Base-by-base conservation (phyloP, 805 yeast genomes). In the Candida ulmi region DNA sequence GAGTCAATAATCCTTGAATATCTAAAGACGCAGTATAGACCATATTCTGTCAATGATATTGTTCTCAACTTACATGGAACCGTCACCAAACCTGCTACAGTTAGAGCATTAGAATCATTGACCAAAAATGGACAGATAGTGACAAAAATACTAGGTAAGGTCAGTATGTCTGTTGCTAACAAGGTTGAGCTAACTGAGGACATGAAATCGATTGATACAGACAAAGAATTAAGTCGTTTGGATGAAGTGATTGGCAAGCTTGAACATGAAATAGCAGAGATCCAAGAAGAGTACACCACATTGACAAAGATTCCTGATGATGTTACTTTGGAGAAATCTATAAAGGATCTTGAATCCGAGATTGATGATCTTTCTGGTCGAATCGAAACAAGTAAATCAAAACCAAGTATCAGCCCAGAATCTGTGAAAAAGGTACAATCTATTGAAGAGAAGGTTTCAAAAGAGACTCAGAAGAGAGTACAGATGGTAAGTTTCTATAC, bases 11-110 rank as follows among this genome's bases (percentile, higher is more conserved):
- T 71, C 19, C 48, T 56, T 30, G 47, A 58, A 4, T 74, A 74
- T 40, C 46, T 74, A 37, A 60, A 52, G 18, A 55, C 57, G 2
- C 75, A 72, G 44, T 70, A 68, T 44, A 56, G 74, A 17, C 79
- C 80, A 2, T 74, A 68, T 47, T 70, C 72, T 1, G 54, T 66
- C 8, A 64, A 67, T 35, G 80, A 74, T 50, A 60, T 74, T 9
- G 50, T 68, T 3, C 61, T 63, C 35, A 74, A 74, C 37, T 44
- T 74, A 27, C 75, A 72, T 37, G 69, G 64, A 29, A 58, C 57
- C 29, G 42, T 70, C 1, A 45, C 54, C 5, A 73, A 69, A 39
- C 34, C 62, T 2, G 52, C 51, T 7, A 62, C 66, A 33, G 29
- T 52, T 0, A 65, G 60, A 41, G 56, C 68, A 1, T 42, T 74